Base-by-base conservation (phyloP, 495 filamentous ascomycete species). In the Talaromyces stipitatus region DNA sequence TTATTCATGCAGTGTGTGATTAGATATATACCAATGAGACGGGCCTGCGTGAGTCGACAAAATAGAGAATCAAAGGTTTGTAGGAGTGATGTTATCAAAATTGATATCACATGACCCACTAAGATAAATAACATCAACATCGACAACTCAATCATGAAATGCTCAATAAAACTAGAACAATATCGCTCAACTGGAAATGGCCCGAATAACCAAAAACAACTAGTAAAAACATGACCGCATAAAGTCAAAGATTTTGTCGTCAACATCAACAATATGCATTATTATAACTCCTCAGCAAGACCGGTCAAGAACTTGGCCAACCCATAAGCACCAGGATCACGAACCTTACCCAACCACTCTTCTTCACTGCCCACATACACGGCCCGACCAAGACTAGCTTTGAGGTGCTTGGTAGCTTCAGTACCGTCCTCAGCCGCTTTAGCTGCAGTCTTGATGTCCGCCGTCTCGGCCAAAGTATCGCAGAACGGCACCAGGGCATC, bases 301-400 rank as follows among this genome's bases (percentile, higher is more conserved):
- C 92, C 94, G 55, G 78, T 72, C 69, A 96, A 84, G 66, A 98
- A 91, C 62, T 85, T 82, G 20, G 79, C 87, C 62, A 96, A 72
- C 36, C 90, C 95, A 78, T 82, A 87, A 23, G 94, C 94, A 6
- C 94, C 94, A 2, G 94, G 94, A 70, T 98, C 94, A 9, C 92
- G 91, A 7, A 97, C 83, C 62, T 89, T 81, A 16, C 75, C 75
- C 33, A 86, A 74, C 56, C 92, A 92, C 47, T 79, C 74, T 62
- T 89, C 81, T 54, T 87, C 79, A n/a, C 91, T 86, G 36, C 91
- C 92, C 58, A 98, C 85, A 73, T 98, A 98, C 12, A 97, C 92
- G 6, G 87, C 85, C 58, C 94, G 78, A 4, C 94, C 94, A 26
- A 98, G 72, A 62, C 84, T 92, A 30, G 94, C 88, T 67, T 83